Evolutionary conservation across 192 early-diverging fungal species (phyloP).

Genomic region (Coemansia sp.): DNA sequence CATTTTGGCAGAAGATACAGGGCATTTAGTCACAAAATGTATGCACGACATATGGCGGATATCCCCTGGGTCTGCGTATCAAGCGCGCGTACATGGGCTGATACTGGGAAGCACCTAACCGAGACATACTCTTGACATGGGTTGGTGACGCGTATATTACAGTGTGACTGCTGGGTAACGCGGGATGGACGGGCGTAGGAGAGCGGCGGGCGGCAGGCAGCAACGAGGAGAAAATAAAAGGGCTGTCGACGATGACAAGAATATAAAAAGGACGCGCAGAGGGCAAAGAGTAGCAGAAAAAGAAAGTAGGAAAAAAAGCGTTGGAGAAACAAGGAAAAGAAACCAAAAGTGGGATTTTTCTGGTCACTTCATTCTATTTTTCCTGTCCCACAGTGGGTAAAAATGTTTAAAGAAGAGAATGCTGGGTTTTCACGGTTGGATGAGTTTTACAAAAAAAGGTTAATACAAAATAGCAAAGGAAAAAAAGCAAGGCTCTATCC

Average conservation of each 20-base stretch:
- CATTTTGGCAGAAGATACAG: background rate
- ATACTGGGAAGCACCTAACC: background rate
- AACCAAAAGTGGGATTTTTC: constrained; percentile 5
- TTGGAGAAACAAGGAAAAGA: constrained; percentile 7
- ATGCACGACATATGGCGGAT: too few relatives aligned
- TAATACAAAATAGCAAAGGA: background rate
- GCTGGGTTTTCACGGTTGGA: background rate
- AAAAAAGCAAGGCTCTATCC: constrained; percentile 9
- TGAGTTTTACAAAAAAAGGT: background rate
- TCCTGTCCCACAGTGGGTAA: constrained; percentile 5
- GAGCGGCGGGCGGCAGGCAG: background rate
- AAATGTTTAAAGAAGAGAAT: constrained; percentile 7
- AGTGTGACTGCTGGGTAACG: background rate
- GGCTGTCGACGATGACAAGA: background rate
- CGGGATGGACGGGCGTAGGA: background rate
- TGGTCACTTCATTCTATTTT: constrained; percentile 8
- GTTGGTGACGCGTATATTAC: background rate
- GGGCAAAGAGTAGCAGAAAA: constrained; percentile 9
- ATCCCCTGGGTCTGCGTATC: too few relatives aligned
- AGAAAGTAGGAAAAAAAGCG: constrained; percentile 9
- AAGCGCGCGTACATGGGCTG: background rate
- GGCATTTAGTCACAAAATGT: background rate
- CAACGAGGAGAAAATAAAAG: background rate
- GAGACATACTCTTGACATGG: constrained; percentile 25
- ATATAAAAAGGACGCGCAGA: background rate